A percentile compares a stretch with the other conserved stretches of the same genome.
Conservation (phyloP, 1,139 yeast genomes). For the Scheffersomyces segobiensis region DNA sequence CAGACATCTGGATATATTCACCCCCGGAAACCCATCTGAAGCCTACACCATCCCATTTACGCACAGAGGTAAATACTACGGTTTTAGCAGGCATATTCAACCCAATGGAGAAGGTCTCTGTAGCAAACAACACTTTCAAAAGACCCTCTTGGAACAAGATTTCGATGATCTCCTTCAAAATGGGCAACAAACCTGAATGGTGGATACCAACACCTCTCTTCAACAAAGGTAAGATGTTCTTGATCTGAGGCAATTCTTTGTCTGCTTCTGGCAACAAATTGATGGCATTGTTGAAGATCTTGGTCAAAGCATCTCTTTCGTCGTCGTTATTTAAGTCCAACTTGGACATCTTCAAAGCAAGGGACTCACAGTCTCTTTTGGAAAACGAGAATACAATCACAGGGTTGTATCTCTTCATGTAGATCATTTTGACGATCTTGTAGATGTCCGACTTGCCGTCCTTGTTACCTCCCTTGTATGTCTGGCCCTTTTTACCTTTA, state of each 20-base stretch:
- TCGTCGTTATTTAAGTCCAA: conserved; percentile 90
- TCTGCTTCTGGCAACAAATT: conserved; percentile 85
- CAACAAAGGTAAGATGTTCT: conserved; percentile 81
- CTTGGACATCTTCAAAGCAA: conserved; percentile 93
- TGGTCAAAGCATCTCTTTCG: conserved; percentile 85
- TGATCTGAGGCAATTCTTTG: conserved; percentile 90
- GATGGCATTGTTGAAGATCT: conserved; percentile 88
- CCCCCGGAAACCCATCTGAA: conserved; percentile 99
- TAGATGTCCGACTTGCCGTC: conserved; percentile 90
- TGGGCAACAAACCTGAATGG: conserved; percentile 95
- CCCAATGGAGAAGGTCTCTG: conserved; percentile 98
- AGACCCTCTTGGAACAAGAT: conserved; percentile 96
- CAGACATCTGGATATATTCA: conserved; percentile 99
- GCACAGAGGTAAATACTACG: conserved; percentile 94
- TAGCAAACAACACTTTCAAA: conserved; percentile 90
- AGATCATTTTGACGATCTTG: conserved; percentile 96
- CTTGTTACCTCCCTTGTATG: conserved; percentile 87
- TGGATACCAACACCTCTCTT: conserved; percentile 98
- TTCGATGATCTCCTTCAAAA: conserved; percentile 94
- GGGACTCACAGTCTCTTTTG: conserved; percentile 92
- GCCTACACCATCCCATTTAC: conserved; percentile 97
- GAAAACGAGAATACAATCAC: conserved; percentile 97
- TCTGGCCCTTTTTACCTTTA: conserved; percentile 76
- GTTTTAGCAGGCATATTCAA: conserved; percentile 98
- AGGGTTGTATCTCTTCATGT: conserved; percentile 93